Evolutionary conservation across 345 rosid genomes (phyloP), one percentile per base, ranked within the genome.

Genomic region (Isatis tinctoria): DNA sequence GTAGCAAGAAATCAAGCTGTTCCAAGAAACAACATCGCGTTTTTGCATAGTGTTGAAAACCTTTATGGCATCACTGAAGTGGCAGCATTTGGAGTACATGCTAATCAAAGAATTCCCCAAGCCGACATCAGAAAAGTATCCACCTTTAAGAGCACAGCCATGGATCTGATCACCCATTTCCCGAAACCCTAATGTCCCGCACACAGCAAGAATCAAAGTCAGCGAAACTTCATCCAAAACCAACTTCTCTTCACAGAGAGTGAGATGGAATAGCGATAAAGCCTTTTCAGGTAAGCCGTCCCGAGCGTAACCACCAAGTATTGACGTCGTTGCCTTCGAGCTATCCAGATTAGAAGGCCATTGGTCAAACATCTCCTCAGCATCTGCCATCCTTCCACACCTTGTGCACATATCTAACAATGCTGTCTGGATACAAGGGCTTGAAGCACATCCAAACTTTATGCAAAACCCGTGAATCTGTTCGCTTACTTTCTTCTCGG

Each of bases 371-470:
- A 93, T 85, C 77, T 83, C 86, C 52, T 86, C 85, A 32, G 97
- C 97, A 81, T 88, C 96, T 1, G 18, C 72, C 87, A 88, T 88
- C 72, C 97, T 85, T 66, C 85, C 96, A 78, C 97, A 93, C 81
- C 86, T 85, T 44, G 86, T 73, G 80, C 85, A 88, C 96, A 89
- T 91, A 78, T 93, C 91, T 58, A 91, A 78, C 81, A 93, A 77
- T 37, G 94, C 90, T 37, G 90, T 80, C 60, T 85, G 87, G 65
- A 89, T 85, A 73, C 58, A 79, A 81, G 71, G 79, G 81, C 88
- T 91, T 28, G 81, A 83, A 73, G 64, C 73, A 39, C 52, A 80
- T 78, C 96, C 94, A 59, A 82, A 86, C 87, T 91, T 93, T 2
- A 78, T 30, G 74, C 83, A 60, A 69, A 91, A 86, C 33, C 88